Base-by-base conservation (phyloP, 768 basidiomycete genomes). In the Aureoboletus auriporus region DNA sequence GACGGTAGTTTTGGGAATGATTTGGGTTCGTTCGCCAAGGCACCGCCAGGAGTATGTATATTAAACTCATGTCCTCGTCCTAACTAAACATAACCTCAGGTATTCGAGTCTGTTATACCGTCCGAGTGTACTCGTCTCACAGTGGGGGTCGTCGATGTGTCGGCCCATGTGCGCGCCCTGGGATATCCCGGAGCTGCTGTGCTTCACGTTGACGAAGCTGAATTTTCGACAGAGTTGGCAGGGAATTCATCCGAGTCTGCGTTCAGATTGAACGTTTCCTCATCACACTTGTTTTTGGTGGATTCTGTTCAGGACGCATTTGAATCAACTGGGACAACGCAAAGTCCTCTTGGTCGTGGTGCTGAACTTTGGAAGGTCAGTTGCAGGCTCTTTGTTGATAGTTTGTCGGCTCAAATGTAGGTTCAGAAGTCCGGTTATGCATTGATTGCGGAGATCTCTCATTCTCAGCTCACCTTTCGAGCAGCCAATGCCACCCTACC, bases 71-170 rank as follows among this genome's bases (percentile, higher is more conserved):
- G 38, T 39, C 9, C 13, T 16, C 33, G 16, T 20, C 44, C 52
- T 41, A 51, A 42, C 28, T 35, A 50, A 20, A 28, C 16, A 26
- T 41, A 27, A 14, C 41, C 31, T 6, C 51, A 83, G 93, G 86
- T 89, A 1, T 99, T 99, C 60, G 94, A 94, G 65, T 78, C 91
- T 20, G 93, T 96, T 11, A 81, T 93, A 13, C 96, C 96, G 1
- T 92, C 77, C 47, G 96, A 98, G 63, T 70, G 86, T 37, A 97
- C 93, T 6, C 71, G 74, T 10, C 67, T 97, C 23, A 71, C 75
- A n/a, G 51, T 94, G 30, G 78, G 75, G 53, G 58, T 93, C 17
- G 50, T 70, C 14, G 86, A 93, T 57, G 78, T 82, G 9, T 87
- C 89, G 0, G 57, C 89, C 10, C 81, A 83, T 42, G 50, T 79